These are phyloP conservation scores for Suillus decipiens DNA, from an alignment of 768 basidiomycete genomes.

Conservation along the genomic window DNA sequence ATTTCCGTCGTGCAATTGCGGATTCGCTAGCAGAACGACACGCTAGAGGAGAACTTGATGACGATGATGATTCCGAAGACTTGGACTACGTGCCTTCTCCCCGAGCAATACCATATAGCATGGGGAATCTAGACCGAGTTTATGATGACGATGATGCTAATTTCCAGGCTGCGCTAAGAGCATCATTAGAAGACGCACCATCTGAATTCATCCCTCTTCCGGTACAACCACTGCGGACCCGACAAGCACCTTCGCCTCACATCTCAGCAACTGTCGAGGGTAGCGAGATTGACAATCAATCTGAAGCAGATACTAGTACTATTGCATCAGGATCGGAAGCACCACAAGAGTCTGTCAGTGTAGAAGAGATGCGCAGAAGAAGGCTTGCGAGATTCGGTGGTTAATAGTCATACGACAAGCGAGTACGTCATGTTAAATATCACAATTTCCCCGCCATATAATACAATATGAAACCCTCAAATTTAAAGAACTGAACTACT, in stretches of 20 bases:
- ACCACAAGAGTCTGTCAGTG: constrained; percentile 40
- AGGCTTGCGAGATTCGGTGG: constrained; percentile 66
- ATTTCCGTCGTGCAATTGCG: constrained; percentile 47
- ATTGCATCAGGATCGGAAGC: constrained; percentile 24
- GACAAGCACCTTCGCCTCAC: constrained; percentile 19
- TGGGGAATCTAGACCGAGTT: constrained; percentile 40
- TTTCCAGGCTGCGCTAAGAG: constrained; percentile 84
- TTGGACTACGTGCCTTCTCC: constrained; percentile 19
- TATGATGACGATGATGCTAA: constrained; percentile 89
- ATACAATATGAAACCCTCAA: not conserved
- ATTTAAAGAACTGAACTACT: not conserved
- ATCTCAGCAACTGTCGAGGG: constrained; percentile 14
- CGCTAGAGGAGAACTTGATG: constrained; percentile 18
- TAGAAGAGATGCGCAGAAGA: constrained; percentile 69
- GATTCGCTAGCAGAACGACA: constrained; percentile 25
- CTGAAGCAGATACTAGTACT: constrained; percentile 38
- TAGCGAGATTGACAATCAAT: constrained; percentile 36
- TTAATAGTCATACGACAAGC: constrained; percentile 21
- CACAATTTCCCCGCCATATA: not conserved
- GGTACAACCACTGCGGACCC: constrained; percentile 16
- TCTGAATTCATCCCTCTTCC: constrained; percentile 46
- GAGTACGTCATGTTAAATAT: not conserved
- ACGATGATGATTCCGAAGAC: constrained; percentile 31
- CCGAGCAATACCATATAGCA: constrained; percentile 7
- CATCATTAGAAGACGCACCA: constrained; percentile 71